phyloP scores from a whole-genome alignment of 768 basidiomycete genomes.

The Podaxis sp. region DNA sequence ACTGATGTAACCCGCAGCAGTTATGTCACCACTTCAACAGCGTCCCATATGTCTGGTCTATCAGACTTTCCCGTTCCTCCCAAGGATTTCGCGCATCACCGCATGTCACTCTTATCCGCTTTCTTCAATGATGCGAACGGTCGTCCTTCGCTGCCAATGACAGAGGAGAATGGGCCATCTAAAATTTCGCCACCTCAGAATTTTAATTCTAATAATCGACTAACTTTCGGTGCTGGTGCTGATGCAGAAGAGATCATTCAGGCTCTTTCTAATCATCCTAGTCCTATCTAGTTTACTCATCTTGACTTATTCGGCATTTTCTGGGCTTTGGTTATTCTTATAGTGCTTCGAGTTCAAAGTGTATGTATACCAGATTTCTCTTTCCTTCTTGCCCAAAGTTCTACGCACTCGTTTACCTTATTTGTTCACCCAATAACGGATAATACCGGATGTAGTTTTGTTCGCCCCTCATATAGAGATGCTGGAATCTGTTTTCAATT shows the following conservation, averaged over 20 bases:
- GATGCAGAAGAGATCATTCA: constrained; percentile 9
- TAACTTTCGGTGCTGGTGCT: constrained; percentile 15
- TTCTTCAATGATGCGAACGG: constrained; percentile 36
- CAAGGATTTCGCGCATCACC: constrained; percentile 25
- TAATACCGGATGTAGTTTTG: background rate
- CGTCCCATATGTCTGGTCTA: constrained; percentile 67
- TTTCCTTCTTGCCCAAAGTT: background rate
- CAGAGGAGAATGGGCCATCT: background rate
- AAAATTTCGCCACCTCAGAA: background rate
- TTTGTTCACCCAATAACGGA: background rate
- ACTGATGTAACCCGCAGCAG: constrained; percentile 46
- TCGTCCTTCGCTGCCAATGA: background rate
- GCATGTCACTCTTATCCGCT: constrained; percentile 43
- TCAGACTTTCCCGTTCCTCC: constrained; percentile 76
- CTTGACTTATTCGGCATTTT: background rate
- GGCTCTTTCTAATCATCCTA: constrained; percentile 4
- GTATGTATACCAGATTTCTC: background rate
- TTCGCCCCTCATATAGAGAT: background rate
- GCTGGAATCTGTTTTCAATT: background rate
- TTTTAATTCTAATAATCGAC: constrained; percentile 5
- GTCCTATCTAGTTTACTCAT: background rate
- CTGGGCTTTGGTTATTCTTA: background rate
- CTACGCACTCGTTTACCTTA: background rate
- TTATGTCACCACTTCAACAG: constrained; percentile 58
- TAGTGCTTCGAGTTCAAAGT: background rate